Evolutionary conservation across 2,329 filamentous ascomycete species (phyloP).

Genomic region (Myriosclerotinia curreyana): DNA sequence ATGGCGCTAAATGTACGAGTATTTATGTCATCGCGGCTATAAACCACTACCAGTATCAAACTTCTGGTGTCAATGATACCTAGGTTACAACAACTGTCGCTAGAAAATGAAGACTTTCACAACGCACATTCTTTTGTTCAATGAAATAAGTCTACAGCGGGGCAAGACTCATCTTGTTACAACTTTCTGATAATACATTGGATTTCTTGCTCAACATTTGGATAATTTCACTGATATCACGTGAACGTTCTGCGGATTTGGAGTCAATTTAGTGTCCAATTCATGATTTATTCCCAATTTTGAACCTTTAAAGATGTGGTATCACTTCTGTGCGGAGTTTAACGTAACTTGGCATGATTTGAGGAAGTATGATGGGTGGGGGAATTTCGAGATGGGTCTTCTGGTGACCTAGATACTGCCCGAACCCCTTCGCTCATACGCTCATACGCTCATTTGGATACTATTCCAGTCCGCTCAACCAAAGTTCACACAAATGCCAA

Average conservation of each 20-base stretch:
- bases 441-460: background rate
- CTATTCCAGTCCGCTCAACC: no score
- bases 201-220: background rate
- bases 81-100: background rate
- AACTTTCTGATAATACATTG: background rate
- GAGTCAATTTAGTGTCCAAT: background rate
- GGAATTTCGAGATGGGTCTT: background rate
- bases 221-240: background rate
- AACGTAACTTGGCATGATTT: background rate
- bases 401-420: background rate
- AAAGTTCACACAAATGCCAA: background rate
- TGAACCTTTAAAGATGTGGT: background rate
- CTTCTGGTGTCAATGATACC: background rate
- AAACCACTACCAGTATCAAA: background rate
- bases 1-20: background rate
- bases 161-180: background rate
- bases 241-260: accelerated
- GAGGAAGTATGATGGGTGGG: background rate
- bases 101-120: background rate
- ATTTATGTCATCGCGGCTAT: background rate
- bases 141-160: background rate
- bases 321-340: no score
- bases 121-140: background rate
- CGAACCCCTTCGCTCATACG: no score
- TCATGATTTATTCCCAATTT: background rate